Conservation (phyloP, 176 grass and related monocot species). For the Triticum aestivum region IWGSC_CS_RefSeq_v2.1 NC_057797.1:160373678-160374177, state of each 20-base stretch:
- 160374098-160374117: not conserved
- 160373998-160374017: not conserved
- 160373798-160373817: not conserved
- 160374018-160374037: not conserved
- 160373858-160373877: not conserved
- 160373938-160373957: not conserved
- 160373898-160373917: not conserved
- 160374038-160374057: not conserved
- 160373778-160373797: conserved; percentile 21
- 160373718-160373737: conserved; percentile 80
- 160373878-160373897: not conserved
- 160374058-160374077: not conserved
- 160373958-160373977: not conserved
- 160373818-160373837: not conserved
- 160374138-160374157: not conserved
- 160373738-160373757: conserved; percentile 83
- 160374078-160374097: not conserved
- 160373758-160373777: conserved; percentile 95
- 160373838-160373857: conserved; percentile 1
- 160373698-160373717: conserved; percentile 93
- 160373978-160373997: not conserved
- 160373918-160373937: conserved; percentile 6
- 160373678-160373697: conserved; percentile 36
- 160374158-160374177: not conserved
- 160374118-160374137: not conserved